phyloP scores from a whole-genome alignment of 306 rosid genomes.

The Pueraria montana region DNA sequence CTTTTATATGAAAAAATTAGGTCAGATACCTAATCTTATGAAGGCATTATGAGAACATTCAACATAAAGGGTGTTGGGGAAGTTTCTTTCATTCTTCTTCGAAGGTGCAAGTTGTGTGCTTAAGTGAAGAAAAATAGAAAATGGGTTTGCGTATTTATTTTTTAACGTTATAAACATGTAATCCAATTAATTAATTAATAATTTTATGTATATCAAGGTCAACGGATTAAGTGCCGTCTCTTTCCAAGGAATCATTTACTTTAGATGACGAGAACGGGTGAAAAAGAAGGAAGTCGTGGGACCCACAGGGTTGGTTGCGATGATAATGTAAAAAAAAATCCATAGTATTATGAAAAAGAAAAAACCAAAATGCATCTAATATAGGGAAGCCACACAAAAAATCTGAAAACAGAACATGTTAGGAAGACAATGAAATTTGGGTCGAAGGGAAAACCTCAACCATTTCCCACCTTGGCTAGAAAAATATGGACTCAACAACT shows the following conservation, averaged over 20 bases:
- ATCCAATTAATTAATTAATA: neutral
- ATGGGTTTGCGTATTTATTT: neutral
- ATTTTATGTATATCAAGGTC: slow-evolving; percentile 32
- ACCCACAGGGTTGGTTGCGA: neutral
- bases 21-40: neutral
- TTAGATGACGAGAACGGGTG: neutral
- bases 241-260: neutral
- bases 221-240: slow-evolving; percentile 40
- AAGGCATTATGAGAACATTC: neutral
- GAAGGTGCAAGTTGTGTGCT: neutral
- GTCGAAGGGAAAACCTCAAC: neutral
- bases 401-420: neutral
- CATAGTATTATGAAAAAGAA: neutral
- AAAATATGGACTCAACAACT: neutral
- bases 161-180: neutral
- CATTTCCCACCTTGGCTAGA: neutral
- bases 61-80: neutral
- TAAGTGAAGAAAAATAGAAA: neutral
- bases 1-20: neutral
- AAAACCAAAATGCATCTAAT: neutral
- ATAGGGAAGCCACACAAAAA: neutral
- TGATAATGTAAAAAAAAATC: neutral
- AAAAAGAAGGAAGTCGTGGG: neutral
- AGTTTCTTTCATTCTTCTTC: neutral
- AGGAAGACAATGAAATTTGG: neutral